Percentiles rank a stretch among this genome's conserved stretches.
These are phyloP conservation scores for Pelargonium citronellum DNA, from an alignment of 441 rosid species.

Conservation along the genomic window DNA sequence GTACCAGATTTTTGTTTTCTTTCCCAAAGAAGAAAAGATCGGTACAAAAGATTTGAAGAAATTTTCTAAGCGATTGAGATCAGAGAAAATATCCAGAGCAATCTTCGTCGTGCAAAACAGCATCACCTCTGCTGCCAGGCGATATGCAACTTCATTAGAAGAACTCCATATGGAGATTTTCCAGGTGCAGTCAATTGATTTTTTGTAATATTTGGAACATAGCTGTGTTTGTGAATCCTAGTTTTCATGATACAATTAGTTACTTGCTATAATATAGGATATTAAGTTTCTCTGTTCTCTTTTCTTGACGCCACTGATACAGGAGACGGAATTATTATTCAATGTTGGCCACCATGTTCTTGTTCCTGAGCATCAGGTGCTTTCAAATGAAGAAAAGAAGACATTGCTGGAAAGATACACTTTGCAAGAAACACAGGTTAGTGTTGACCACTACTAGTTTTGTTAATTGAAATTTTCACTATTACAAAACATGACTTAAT, in stretches of 20 bases:
- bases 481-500: too few species aligned
- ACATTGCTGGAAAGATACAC: constrained; percentile 38
- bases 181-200: constrained; percentile 23
- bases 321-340: constrained; percentile 47
- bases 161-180: constrained; percentile 38
- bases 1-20: constrained; percentile 50
- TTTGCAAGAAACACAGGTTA: constrained; percentile 49
- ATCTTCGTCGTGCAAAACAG: constrained; percentile 38
- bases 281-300: background rate
- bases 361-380: constrained; percentile 44
- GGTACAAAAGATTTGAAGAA: constrained; percentile 34
- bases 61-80: constrained; percentile 34
- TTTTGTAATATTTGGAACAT: background rate
- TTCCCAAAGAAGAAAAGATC: constrained; percentile 39
- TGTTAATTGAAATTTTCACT: too few species aligned
- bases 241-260: background rate
- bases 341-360: constrained; percentile 46
- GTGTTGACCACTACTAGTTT: too few species aligned
- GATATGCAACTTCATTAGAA: background rate
- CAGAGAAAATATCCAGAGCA: constrained; percentile 33
- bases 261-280: background rate
- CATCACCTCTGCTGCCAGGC: too few species aligned
- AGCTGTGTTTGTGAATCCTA: background rate
- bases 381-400: constrained; percentile 45
- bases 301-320: constrained; percentile 16